Evolutionary conservation across 306 rosid genomes (phyloP).

Genomic region (Senna siamea): DNA sequence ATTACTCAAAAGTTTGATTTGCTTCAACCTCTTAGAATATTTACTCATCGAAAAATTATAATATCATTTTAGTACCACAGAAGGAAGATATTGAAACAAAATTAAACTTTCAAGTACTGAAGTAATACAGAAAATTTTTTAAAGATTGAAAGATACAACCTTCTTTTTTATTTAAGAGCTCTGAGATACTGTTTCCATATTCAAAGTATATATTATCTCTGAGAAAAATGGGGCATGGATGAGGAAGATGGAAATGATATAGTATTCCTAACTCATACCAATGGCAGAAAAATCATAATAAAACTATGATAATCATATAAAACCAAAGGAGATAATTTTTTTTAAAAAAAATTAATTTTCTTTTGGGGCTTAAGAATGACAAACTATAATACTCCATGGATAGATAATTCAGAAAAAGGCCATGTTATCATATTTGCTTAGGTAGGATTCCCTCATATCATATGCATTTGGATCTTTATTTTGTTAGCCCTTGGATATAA

Average conservation of each 20-base stretch:
- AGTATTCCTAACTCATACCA: background rate
- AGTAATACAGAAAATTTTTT: no score
- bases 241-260: constrained; percentile 20
- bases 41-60: background rate
- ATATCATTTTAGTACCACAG: no score
- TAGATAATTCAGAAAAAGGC: constrained; percentile 39
- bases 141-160: no score
- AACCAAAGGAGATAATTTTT: constrained; percentile 4
- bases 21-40: background rate
- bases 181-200: background rate
- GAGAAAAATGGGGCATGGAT: background rate
- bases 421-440: constrained; percentile 45
- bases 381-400: constrained; percentile 26
- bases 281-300: constrained; percentile 14
- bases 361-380: constrained; percentile 34
- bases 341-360: background rate
- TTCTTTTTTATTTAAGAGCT: no score
- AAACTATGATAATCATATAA: background rate
- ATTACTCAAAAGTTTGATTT: background rate
- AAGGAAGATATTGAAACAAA: background rate
- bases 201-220: no score
- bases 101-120: no score
- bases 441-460: constrained; percentile 48
- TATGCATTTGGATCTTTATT: constrained; percentile 31
- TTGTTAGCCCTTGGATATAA: constrained; percentile 29